Evolutionary conservation across 2,329 filamentous ascomycete species (phyloP).

Genomic region (Tetracladium maxilliforme): DNA sequence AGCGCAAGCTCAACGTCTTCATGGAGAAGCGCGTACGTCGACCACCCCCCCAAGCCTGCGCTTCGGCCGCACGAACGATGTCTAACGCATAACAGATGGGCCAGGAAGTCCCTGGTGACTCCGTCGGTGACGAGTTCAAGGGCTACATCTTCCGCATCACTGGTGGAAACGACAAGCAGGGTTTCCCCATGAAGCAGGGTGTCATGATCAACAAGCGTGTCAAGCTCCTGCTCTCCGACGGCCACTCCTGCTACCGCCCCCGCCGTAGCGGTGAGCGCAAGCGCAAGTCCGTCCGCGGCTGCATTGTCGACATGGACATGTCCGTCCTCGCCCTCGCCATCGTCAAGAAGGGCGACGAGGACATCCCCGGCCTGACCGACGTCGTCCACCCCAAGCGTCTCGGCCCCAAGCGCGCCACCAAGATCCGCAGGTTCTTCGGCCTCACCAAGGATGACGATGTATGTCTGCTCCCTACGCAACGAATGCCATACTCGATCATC

Average conservation of each 20-base stretch:
- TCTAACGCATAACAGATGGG: constrained; percentile 42
- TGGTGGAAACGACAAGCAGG: constrained; percentile 99
- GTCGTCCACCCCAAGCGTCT: constrained; percentile 97
- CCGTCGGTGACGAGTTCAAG: constrained; percentile 98
- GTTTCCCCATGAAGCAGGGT: constrained; percentile 99
- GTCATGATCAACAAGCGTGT: constrained; percentile 98
- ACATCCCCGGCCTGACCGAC: constrained; percentile 94
- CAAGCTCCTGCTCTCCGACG: constrained; percentile 85
- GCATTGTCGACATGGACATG: constrained; percentile 94
- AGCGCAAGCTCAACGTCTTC: constrained; percentile 97
- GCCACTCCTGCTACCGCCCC: constrained; percentile 98
- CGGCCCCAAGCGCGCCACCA: constrained; percentile 98
- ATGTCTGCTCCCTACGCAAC: too few species aligned
- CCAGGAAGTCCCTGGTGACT: constrained; percentile 83
- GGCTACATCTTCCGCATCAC: constrained; percentile 99
- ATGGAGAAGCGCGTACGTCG: constrained; percentile 85
- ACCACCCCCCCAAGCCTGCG: constrained; percentile 10
- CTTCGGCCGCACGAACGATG: constrained; percentile 2
- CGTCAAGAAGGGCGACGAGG: constrained; percentile 93
- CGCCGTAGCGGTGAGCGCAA: constrained; percentile 97
- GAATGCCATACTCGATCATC: constrained; percentile 54
- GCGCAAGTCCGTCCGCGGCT: constrained; percentile 97
- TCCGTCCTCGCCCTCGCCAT: constrained; percentile 87
- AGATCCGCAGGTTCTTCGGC: constrained; percentile 99
- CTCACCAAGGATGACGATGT: constrained; percentile 99